Conservation (phyloP, 2,329 filamentous ascomycete species). For the Neofusicoccum sp. region DNA sequence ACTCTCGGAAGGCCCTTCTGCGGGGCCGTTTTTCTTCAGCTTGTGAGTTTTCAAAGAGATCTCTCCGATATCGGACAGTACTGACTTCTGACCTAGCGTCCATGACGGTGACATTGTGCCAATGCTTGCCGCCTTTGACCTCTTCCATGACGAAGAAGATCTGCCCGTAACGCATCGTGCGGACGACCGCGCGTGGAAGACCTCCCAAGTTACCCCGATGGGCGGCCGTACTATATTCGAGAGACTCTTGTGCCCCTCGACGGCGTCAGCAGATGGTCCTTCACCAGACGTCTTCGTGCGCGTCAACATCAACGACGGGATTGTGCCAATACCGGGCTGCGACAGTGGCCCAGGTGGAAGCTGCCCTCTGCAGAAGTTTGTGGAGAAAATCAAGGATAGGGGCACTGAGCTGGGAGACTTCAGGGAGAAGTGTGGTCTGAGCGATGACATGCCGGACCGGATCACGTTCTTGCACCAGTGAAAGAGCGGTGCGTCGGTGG, state of each 20-base stretch:
- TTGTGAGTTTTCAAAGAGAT: conserved; percentile 48
- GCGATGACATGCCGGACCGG: conserved; percentile 37
- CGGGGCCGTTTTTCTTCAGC: conserved; percentile 55
- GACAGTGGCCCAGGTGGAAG: conserved; percentile 47
- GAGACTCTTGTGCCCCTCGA: conserved; percentile 45
- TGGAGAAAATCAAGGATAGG: conserved; percentile 39
- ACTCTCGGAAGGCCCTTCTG: conserved; percentile 44
- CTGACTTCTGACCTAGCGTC: conserved; percentile 33
- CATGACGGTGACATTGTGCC: conserved; percentile 60
- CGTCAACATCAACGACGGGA: conserved; percentile 58
- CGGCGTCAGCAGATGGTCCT: conserved; percentile 9
- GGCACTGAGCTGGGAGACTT: conserved; percentile 49
- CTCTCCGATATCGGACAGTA: background rate
- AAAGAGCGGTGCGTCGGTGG: conserved; percentile 9
- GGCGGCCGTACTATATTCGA: conserved; percentile 56
- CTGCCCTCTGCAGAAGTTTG: conserved; percentile 49
- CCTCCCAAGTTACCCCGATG: conserved; percentile 58
- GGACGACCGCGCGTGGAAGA: conserved; percentile 51
- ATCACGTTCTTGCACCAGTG: conserved; percentile 53
- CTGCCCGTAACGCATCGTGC: conserved; percentile 49
- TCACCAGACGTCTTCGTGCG: conserved; percentile 43
- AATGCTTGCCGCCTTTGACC: conserved; percentile 52
- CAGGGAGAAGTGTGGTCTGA: conserved; percentile 47
- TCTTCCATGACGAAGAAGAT: conserved; percentile 45
- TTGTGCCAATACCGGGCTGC: conserved; percentile 51